phyloP scores from a whole-genome alignment of 306 rosid species.

The Rosa lucieae region DNA sequence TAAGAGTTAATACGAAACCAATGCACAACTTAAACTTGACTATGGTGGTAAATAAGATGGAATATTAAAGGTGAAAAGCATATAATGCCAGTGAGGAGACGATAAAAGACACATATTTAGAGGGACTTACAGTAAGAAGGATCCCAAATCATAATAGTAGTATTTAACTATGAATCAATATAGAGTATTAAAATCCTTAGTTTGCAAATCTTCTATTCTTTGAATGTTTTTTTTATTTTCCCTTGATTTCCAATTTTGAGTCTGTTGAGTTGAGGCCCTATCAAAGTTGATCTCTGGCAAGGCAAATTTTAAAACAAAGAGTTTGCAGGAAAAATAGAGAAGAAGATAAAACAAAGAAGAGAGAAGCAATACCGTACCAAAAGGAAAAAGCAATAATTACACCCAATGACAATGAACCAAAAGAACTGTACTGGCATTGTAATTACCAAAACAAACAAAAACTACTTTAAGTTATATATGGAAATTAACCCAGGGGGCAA shows the following conservation, averaged over 20 bases:
- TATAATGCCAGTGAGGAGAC: constrained; percentile 7
- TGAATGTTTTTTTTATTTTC: background rate
- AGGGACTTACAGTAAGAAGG: background rate
- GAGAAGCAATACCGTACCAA: background rate
- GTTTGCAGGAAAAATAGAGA: background rate
- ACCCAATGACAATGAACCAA: background rate
- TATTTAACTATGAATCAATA: background rate
- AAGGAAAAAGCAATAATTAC: background rate
- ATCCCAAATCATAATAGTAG: background rate
- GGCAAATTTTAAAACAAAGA: background rate
- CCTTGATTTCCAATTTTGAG: background rate
- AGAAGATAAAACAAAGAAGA: background rate
- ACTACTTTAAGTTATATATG: background rate
- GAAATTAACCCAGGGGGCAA: background rate
- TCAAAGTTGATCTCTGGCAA: background rate
- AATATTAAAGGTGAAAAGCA: background rate
- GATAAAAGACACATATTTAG: background rate
- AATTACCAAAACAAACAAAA: background rate
- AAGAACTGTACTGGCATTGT: background rate
- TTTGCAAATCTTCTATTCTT: background rate
- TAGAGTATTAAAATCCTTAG: background rate
- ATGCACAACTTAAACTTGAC: background rate
- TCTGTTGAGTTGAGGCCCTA: background rate
- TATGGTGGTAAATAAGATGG: background rate
- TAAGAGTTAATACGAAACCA: constrained; percentile 2